phyloP scores from a whole-genome alignment of 495 filamentous ascomycete genomes.

The Lepraria neglecta region DNA sequence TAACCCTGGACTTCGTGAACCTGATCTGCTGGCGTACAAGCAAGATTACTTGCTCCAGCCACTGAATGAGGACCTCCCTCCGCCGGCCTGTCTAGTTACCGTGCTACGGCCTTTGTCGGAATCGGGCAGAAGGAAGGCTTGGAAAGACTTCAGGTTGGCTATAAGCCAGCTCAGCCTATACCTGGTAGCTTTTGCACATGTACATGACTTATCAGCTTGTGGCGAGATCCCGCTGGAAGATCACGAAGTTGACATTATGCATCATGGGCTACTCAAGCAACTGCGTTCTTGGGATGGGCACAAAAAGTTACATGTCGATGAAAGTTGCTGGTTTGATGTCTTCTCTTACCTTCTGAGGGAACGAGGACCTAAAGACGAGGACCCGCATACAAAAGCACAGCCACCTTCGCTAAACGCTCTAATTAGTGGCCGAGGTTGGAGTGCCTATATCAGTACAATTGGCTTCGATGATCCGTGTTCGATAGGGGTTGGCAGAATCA shows the following conservation, averaged over 20 bases:
- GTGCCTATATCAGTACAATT: slow-evolving; percentile 3
- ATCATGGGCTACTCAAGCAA: neutral
- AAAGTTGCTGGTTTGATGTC: neutral
- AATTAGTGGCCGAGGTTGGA: neutral
- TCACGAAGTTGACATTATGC: neutral
- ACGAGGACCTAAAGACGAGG: neutral
- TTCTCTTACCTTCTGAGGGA: neutral
- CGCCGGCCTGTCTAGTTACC: neutral
- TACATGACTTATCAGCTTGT: neutral
- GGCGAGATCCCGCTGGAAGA: neutral
- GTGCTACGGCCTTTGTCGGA: neutral
- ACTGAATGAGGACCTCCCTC: neutral
- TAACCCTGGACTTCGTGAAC: neutral
- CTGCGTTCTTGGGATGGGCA: neutral
- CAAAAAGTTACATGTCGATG: neutral
- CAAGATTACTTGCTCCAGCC: slow-evolving; percentile 1
- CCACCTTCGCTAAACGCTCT: neutral
- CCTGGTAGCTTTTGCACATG: neutral
- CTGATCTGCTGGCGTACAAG: neutral
- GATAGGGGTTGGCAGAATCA: neutral
- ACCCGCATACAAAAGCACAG: neutral
- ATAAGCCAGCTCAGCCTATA: neutral
- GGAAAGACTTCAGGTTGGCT: neutral
- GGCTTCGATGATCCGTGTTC: neutral
- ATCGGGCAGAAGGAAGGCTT: neutral